Conservation (phyloP, 345 rosid species). For the Acer negundo region DNA sequence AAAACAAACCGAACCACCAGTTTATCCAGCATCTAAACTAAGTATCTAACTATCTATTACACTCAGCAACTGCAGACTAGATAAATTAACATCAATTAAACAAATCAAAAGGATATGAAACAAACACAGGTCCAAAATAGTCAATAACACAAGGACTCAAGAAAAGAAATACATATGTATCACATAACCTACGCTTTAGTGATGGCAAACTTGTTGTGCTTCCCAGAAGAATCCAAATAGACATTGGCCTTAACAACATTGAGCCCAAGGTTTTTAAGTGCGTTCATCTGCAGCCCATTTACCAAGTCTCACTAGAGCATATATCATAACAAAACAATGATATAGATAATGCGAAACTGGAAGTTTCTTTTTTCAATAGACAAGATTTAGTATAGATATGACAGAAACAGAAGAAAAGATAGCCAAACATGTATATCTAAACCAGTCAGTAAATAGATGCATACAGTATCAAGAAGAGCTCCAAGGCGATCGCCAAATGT, state of each 20-base stretch:
- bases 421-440: neutral
- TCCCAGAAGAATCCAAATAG: conserved; percentile 89
- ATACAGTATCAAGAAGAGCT: conserved; percentile 91
- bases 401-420: neutral
- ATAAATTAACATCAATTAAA: neutral
- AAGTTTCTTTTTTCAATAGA: conserved; percentile 1
- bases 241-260: conserved; percentile 95
- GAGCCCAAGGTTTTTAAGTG: conserved; percentile 86
- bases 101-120: neutral
- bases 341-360: neutral
- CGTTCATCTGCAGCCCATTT: conserved; percentile 70
- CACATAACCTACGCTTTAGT: conserved; percentile 73
- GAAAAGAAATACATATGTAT: neutral
- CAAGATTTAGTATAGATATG: neutral
- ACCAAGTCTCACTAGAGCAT: conserved; percentile 5
- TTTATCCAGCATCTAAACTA: neutral
- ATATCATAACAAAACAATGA: neutral
- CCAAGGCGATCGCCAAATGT: conserved; percentile 99
- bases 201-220: conserved; percentile 85
- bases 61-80: neutral
- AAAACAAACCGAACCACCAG: neutral
- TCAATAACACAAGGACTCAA: neutral
- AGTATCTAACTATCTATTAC: neutral
- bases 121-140: neutral
- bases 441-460: conserved; percentile 3